Evolutionary conservation across 768 basidiomycete genomes (phyloP).

Genomic region (Termitomyces eurrhizus): DNA sequence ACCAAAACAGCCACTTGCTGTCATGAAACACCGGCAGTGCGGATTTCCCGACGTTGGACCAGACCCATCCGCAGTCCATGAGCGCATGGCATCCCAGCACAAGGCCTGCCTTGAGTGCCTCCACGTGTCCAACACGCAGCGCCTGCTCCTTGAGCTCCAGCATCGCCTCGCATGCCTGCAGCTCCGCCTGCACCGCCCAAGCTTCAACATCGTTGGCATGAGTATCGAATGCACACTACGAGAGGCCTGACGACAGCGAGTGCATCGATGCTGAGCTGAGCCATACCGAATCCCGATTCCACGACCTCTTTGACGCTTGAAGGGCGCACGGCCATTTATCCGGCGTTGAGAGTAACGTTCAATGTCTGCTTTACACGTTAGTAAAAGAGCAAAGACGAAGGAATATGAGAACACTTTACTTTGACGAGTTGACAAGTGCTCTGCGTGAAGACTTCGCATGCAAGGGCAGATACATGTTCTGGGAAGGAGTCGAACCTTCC

Average conservation of each 20-base stretch:
- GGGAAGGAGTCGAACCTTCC: too few relatives aligned
- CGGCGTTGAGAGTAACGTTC: too few relatives aligned
- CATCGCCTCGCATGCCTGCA: constrained; percentile 80
- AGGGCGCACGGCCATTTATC: too few relatives aligned
- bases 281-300: constrained; percentile 29
- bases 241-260: constrained; percentile 32
- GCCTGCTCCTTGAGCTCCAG: constrained; percentile 68
- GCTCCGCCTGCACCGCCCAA: constrained; percentile 66
- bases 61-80: constrained; percentile 63
- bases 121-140: constrained; percentile 46
- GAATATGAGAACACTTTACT: too few relatives aligned
- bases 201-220: constrained; percentile 36
- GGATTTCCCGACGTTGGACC: constrained; percentile 63
- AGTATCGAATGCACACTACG: constrained; percentile 14
- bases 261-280: constrained; percentile 41
- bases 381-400: too few relatives aligned
- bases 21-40: constrained; percentile 29
- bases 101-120: constrained; percentile 60
- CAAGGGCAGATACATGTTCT: too few relatives aligned
- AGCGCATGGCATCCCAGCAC: constrained; percentile 60
- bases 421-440: too few relatives aligned
- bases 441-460: too few relatives aligned
- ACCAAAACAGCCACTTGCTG: too few relatives aligned
- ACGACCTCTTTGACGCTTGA: constrained; percentile 55
- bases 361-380: too few relatives aligned